phyloP scores from a whole-genome alignment of 805 yeast genomes.

The Blastobotrys mokoenaii region DNA sequence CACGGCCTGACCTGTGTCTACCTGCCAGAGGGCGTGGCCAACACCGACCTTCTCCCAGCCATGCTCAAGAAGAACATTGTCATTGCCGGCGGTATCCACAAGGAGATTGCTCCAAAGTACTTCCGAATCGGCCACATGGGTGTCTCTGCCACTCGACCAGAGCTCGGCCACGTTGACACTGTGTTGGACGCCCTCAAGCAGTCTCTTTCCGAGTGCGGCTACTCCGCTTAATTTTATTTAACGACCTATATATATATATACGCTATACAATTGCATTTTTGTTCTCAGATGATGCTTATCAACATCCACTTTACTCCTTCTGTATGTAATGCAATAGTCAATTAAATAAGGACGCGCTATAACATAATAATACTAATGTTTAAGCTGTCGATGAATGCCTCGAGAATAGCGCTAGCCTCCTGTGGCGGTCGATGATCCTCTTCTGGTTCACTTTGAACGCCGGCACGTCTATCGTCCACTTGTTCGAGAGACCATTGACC shows the following conservation, averaged over 20 bases:
- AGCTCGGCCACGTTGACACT: constrained; percentile 45
- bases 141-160: constrained; percentile 52
- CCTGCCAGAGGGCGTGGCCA: constrained; percentile 66
- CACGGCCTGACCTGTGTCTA: constrained; percentile 82
- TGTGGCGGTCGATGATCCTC: no score
- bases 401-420: no score
- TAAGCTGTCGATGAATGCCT: no score
- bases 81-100: constrained; percentile 86
- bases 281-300: no score
- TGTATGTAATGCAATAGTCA: no score
- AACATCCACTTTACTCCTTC: no score
- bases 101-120: constrained; percentile 68
- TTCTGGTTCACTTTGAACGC: not conserved
- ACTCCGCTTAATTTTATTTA: constrained; percentile 1
- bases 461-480: not conserved
- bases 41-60: constrained; percentile 51
- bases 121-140: constrained; percentile 98
- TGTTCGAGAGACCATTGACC: not conserved
- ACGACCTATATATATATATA: not conserved
- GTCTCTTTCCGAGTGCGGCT: constrained; percentile 4
- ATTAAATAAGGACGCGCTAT: no score
- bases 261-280: no score
- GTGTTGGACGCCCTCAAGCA: constrained; percentile 26
- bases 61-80: constrained; percentile 60
- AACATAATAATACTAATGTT: no score